Conservation (phyloP, 108 stramenopile species). For the Nitzschia palea region DNA sequence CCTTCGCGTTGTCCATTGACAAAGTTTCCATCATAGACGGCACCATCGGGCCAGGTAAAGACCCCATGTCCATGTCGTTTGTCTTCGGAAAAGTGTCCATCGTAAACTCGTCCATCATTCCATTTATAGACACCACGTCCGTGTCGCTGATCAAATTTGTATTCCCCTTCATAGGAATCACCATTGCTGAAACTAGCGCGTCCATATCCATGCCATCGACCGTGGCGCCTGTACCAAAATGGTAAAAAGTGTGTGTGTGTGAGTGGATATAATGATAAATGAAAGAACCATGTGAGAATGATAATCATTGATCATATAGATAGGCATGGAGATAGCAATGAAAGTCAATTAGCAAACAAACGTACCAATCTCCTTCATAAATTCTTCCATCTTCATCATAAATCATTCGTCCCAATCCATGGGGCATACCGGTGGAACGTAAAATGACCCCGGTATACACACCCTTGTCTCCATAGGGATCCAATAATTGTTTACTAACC, state of each 20-base stretch:
- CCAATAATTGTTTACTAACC: constrained; percentile 24
- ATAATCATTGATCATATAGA: too few species aligned
- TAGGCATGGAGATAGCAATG: not conserved
- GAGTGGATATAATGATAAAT: too few species aligned
- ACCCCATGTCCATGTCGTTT: constrained; percentile 75
- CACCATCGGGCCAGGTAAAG: constrained; percentile 70
- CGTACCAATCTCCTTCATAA: constrained; percentile 36
- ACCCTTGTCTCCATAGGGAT: constrained; percentile 81
- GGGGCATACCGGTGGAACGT: constrained; percentile 69
- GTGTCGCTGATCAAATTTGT: constrained; percentile 57
- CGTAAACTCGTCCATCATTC: constrained; percentile 69
- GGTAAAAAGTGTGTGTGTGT: not conserved
- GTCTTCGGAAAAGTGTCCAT: constrained; percentile 70
- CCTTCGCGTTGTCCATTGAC: constrained; percentile 60
- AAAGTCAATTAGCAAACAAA: not conserved
- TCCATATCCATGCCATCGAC: constrained; percentile 64
- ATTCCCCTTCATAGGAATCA: constrained; percentile 57
- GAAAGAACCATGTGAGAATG: too few species aligned
- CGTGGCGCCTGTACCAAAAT: constrained; percentile 33
- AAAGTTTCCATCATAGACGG: constrained; percentile 56
- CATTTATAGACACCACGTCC: constrained; percentile 63
- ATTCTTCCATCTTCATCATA: constrained; percentile 56
- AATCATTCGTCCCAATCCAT: constrained; percentile 67
- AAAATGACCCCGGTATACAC: constrained; percentile 74
- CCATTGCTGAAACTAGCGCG: constrained; percentile 48